Evolutionary conservation across 257 asterid genomes (phyloP), one percentile per base, ranked within the genome.

Genomic region (Dorcoceras hygrometricum): DNA sequence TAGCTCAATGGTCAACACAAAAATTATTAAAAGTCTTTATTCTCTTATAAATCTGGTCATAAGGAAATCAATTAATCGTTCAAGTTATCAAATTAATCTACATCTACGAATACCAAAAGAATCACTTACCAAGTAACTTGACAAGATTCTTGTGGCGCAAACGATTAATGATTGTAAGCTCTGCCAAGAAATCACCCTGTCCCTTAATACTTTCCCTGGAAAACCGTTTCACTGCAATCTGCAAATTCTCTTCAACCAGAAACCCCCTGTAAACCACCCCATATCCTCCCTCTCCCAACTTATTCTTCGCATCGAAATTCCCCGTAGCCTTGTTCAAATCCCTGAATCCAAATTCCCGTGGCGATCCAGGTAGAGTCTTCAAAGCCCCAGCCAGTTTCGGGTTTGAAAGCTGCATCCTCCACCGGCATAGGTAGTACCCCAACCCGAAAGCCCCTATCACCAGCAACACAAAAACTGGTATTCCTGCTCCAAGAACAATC

Each of bases 131-230:
- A 19, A 81, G 85, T 65, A 84, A 74, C 72, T 62, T 72, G 68
- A 84, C 87, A 25, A 84, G 87, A 78, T 81, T 85, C 28, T 78
- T 81, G 62, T 84, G 87, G 20, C 90, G 78, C 23, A 84, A 87
- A 19, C 86, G 84, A 36, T 80, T 82, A n/a, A 84, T 84, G 8
- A 84, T 76, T 0, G 90, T 76, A 46, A 84, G 87, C 71, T 84
- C 86, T 29, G 86, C 75, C 68, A 81, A 64, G 79, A 79, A 82
- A 71, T 85, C 88, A 48, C 61, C 79, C 55, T 79, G 74, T 0
- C 90, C 81, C 63, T 85, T 78, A 62, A 80, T 72, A 32, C 71
- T 85, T 20, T 79, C 90, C 77, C 81, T 84, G 39, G 80, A 70
- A 27, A 84, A 77, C 69, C 81, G 66, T 74, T 84, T 84, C 11